Evolutionary conservation across 257 asterid species (phyloP).

Genomic region (Scutellaria barbata): DNA sequence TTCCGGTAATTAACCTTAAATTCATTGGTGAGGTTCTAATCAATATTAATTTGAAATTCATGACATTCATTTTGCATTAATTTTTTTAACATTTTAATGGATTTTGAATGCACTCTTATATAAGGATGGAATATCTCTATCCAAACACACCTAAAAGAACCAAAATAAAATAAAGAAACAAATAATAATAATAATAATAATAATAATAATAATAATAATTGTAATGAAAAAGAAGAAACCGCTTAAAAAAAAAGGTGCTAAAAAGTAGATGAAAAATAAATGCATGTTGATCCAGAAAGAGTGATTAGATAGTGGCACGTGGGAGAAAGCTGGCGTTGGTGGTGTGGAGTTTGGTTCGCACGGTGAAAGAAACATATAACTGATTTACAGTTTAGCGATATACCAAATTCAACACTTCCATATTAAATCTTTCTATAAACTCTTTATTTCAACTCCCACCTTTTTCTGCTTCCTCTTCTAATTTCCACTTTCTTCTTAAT

Average conservation of each 20-base stretch:
- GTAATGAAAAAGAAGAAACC: neutral
- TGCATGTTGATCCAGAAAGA: conserved; percentile 22
- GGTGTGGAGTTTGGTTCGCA: conserved; percentile 45
- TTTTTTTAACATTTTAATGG: too few relatives aligned
- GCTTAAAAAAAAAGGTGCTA: neutral
- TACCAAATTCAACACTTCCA: conserved; percentile 34
- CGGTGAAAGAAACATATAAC: conserved; percentile 68
- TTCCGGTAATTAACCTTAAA: too few relatives aligned
- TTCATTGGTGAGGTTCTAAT: too few relatives aligned
- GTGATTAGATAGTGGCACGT: conserved; percentile 43
- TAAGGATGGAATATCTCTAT: too few relatives aligned
- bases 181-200: too few relatives aligned
- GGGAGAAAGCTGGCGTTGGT: conserved; percentile 43
- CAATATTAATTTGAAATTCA: too few relatives aligned
- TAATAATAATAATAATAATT: too few relatives aligned
- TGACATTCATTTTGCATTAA: too few relatives aligned
- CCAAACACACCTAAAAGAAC: too few relatives aligned
- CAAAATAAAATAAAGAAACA: too few relatives aligned
- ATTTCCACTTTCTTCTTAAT: neutral
- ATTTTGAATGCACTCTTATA: too few relatives aligned
- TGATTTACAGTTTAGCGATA: conserved; percentile 51
- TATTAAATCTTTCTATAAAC: conserved; percentile 34
- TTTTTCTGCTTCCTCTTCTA: conserved; percentile 16
- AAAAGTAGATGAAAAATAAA: conserved; percentile 38
- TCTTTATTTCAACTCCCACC: conserved; percentile 30